A percentile compares a stretch with the other conserved stretches of the same genome.
These are phyloP conservation scores for baker's yeast (Saccharomyces cerevisiae) DNA, from an alignment of 805 yeast genomes.

Conservation along the genomic window DNA sequence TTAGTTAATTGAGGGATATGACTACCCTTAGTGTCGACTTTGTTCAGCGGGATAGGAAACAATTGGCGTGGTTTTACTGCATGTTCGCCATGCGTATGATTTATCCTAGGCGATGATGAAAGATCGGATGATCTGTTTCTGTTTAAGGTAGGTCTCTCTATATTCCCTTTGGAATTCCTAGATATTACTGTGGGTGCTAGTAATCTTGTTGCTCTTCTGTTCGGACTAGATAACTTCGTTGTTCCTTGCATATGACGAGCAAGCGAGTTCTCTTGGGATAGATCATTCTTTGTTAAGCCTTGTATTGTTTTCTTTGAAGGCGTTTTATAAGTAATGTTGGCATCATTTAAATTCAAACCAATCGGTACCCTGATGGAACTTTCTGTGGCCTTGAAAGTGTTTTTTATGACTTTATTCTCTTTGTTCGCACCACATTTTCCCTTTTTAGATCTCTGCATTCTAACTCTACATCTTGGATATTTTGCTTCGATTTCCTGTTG, in stretches of 20 bases:
- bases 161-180: slow-evolving; percentile 3
- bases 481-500: slow-evolving; percentile 27
- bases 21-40: slow-evolving; percentile 11
- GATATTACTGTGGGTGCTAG: slow-evolving; percentile 12
- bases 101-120: slow-evolving; percentile 7
- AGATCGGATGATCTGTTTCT: slow-evolving; percentile 9
- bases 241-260: neutral
- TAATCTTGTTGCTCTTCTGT: slow-evolving; percentile 7
- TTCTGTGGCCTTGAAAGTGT: neutral
- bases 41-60: slow-evolving; percentile 19
- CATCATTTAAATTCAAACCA: neutral
- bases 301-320: neutral
- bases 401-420: neutral
- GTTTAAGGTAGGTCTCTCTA: slow-evolving; percentile 9
- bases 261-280: neutral
- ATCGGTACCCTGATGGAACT: neutral
- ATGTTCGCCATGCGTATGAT: neutral
- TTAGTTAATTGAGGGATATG: slow-evolving; percentile 16
- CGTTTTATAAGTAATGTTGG: neutral
- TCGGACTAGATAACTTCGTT: slow-evolving; percentile 6
- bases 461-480: slow-evolving; percentile 29
- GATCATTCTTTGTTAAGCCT: neutral
- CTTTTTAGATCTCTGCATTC: slow-evolving; percentile 2
- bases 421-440: neutral
- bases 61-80: slow-evolving; percentile 6